Evolutionary conservation across 2,329 filamentous ascomycete species (phyloP), one percentile per base, ranked within the genome.

Genomic region (Phaeosphaeriaceae sp.): DNA sequence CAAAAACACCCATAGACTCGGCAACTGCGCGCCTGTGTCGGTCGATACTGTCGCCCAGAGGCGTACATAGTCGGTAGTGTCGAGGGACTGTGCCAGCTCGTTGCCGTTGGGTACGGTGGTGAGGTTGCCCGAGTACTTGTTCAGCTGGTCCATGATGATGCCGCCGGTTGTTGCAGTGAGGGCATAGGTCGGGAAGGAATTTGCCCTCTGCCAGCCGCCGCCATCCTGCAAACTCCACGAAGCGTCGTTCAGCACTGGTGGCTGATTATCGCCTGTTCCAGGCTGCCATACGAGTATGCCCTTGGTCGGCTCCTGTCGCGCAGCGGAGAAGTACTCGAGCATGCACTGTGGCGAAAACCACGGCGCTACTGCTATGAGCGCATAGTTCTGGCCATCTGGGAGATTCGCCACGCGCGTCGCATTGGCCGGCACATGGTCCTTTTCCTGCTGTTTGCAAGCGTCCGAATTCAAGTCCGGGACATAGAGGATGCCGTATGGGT

Each of bases 281-380:
- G 83, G 81, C 28, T 83, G 75, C 65, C 83, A 89, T 64, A 88
- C 85, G n/a, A 89, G 60, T 54, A 88, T 82, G 21, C 79, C 85
- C 44, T 87, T 84, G 10, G 90, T 83, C 1, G 66, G 52, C 23
- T 86, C 84, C 65, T 89, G 86, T n/a, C 86, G 85, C 21, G 85
- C 85, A 13, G 82, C 80, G 19, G 83, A 79, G 49, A 98, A 84
- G 74, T 93, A 97, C 47, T 89, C 85, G 55, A 84, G 79, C 13
- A 92, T 91, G 74, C 94, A 99, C 24, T 87, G 81, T 8, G 84
- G 80, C 61, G 85, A 91, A 68, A 93, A 88, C 94, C 94, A 98
- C 26, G 94, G 94, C 23, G 92, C 94, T 54, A 97, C 80, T 26
- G 91, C 94, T 67, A 97, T 87, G 52, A 93, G 82, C 55, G 90